phyloP scores from a whole-genome alignment of 495 filamentous ascomycete genomes.

The Platismatia glauca region DNA sequence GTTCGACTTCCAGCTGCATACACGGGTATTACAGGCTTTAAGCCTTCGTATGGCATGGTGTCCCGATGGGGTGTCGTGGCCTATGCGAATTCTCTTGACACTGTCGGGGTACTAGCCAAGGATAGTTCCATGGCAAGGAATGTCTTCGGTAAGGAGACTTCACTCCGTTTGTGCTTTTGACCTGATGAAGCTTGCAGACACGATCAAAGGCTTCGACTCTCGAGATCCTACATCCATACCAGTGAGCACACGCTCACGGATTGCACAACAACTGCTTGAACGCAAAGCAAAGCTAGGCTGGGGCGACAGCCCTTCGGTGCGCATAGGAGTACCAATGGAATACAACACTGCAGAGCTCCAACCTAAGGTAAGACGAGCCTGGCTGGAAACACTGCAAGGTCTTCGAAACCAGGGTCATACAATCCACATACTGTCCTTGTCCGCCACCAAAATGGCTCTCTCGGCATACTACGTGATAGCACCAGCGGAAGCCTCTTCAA shows the following conservation, averaged over 20 bases:
- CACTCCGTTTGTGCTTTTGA: neutral
- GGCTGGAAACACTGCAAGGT: conserved; percentile 48
- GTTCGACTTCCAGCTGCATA: conserved; percentile 89
- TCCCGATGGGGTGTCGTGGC: conserved; percentile 87
- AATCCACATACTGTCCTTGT: conserved; percentile 69
- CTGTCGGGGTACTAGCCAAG: conserved; percentile 69
- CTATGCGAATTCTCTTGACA: conserved; percentile 94
- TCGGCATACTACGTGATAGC: conserved; percentile 94
- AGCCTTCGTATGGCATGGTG: conserved; percentile 79
- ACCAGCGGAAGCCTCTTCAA: conserved; percentile 90
- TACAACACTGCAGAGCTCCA: conserved; percentile 84
- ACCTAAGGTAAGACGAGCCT: conserved; percentile 55
- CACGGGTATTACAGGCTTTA: conserved; percentile 79
- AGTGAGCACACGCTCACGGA: conserved; percentile 39
- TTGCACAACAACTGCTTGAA: conserved; percentile 29
- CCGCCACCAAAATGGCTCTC: conserved; percentile 73
- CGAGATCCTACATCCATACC: conserved; percentile 72
- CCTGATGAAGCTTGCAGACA: conserved; percentile 25
- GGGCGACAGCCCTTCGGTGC: conserved; percentile 23
- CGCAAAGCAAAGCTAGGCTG: conserved; percentile 23
- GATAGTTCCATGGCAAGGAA: conserved; percentile 39
- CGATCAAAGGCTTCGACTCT: conserved; percentile 53
- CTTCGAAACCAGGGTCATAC: conserved; percentile 57
- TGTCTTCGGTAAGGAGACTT: conserved; percentile 43
- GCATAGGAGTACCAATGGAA: conserved; percentile 72